Base-by-base conservation (phyloP, 495 filamentous ascomycete genomes). In the Podospora didyma region DNA sequence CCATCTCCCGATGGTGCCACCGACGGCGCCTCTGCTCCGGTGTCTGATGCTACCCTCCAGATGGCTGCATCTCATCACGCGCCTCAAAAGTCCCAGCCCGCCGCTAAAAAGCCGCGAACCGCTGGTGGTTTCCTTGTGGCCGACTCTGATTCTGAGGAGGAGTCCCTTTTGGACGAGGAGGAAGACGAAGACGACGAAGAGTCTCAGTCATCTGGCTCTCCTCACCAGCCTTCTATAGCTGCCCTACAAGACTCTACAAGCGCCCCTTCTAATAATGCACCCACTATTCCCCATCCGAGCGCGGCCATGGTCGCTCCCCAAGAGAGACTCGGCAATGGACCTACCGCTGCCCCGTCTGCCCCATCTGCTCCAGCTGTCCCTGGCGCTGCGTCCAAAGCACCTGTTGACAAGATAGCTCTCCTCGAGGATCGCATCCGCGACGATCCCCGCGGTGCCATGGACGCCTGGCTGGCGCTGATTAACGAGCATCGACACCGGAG, bases 361-460 rank as follows among this genome's bases (percentile, higher is more conserved):
- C 46, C 58, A n/a, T n/a, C n/a, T 23, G 44, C 52, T 23, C 58
- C 61, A 17, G 48, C 51, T 46, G 55, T 56, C 16, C 46, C 58
- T 53, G 35, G 64, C 20, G 48, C 64, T 41, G 62, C 62, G 46
- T 61, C 59, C 14, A 65, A 62, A 49, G 75, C 91, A 53, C 84
- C 89, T 41, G 82, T 88, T 72, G 90, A 97, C 71, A 81, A 79
- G 51, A 79, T 96, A 61, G 89, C 90, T 11, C 86, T 93, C 41
- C 78, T 97, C 57, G 92, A 98, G 72, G 90, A 95, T 64, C 81
- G 93, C 58, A 87, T 96, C 65, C 84, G 84, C 57, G 89, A 97
- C 61, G 94, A 97, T 68, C 89, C 95, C 24, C 85, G 87, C 56
- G 94, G 92, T 58, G 94, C 97, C 65, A 78, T 93, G 60, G 85